Evolutionary conservation across 164 flowering plant genomes (phyloP).

Genomic region (Berberis thunbergii): DNA sequence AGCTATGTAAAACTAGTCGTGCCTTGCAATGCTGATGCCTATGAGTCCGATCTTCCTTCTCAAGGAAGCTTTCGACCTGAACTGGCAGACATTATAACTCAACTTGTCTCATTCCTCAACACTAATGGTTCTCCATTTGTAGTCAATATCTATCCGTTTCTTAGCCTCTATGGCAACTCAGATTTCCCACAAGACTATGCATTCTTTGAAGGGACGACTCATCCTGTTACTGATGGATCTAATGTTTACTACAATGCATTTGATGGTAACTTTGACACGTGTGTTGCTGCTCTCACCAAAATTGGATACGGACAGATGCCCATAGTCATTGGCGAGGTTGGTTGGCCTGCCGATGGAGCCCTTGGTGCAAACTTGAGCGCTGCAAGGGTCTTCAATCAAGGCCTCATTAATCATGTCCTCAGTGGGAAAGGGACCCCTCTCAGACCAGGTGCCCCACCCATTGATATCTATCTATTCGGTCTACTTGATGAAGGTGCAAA

Average conservation of each 20-base stretch:
- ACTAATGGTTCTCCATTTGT: conserved; percentile 86
- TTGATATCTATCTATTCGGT: conserved; percentile 78
- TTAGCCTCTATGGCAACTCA: conserved; percentile 69
- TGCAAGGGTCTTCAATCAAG: conserved; percentile 82
- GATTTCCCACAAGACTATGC: conserved; percentile 94
- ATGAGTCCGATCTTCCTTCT: conserved; percentile 74
- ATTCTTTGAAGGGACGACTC: conserved; percentile 71
- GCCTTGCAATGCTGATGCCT: conserved; percentile 96
- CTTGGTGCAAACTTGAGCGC: conserved; percentile 64
- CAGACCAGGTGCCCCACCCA: conserved; percentile 67
- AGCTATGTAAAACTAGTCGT: conserved; percentile 64
- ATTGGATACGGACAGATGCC: conserved; percentile 79
- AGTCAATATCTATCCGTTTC: conserved; percentile 88
- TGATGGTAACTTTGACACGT: conserved; percentile 85
- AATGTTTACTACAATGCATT: conserved; percentile 77
- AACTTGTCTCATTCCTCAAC: conserved; percentile 69
- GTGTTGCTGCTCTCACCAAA: conserved; percentile 69
- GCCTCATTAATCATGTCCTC: conserved; percentile 54
- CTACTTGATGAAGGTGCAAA: conserved; percentile 85
- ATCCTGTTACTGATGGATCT: conserved; percentile 67
- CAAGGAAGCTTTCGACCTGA: conserved; percentile 88
- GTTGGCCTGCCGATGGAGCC: conserved; percentile 95
- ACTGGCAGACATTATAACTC: conserved; percentile 60
- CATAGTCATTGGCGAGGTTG: conserved; percentile 79
- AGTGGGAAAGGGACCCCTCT: conserved; percentile 79